phyloP scores from a whole-genome alignment of 2,329 filamentous ascomycete species.

The Hypoxylon sp. region DNA sequence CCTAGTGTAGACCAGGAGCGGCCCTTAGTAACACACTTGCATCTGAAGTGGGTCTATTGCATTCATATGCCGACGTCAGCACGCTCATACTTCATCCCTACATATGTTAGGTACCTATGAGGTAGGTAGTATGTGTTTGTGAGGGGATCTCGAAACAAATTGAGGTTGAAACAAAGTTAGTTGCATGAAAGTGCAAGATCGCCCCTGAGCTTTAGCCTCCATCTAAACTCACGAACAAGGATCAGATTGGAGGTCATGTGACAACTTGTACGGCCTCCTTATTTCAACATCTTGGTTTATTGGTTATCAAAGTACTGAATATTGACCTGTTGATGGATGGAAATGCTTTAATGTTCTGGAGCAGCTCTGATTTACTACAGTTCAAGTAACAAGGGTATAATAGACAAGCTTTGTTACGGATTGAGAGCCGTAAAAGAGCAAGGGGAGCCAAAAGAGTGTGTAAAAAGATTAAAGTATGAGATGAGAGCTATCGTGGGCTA shows the following conservation, averaged over 20 bases:
- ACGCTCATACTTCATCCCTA: neutral
- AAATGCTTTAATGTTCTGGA: too few relatives aligned
- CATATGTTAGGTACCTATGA: neutral
- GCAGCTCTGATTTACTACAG: too few relatives aligned
- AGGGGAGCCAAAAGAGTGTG: too few relatives aligned
- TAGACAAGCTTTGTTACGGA: too few relatives aligned
- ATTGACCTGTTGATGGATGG: neutral
- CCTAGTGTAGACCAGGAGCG: neutral
- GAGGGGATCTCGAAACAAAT: neutral
- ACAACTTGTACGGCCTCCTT: slow-evolving; percentile 3
- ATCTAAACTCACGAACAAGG: neutral
- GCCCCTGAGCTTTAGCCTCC: neutral
- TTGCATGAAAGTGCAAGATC: slow-evolving; percentile 7
- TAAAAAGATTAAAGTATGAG: too few relatives aligned
- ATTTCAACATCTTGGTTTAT: too few relatives aligned
- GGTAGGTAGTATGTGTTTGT: too few relatives aligned
- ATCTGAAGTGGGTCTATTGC: neutral
- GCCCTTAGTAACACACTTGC: neutral
- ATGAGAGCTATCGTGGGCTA: too few relatives aligned
- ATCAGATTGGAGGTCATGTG: slow-evolving; percentile 4
- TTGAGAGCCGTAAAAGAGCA: too few relatives aligned
- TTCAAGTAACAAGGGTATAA: too few relatives aligned
- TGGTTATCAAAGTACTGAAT: too few relatives aligned
- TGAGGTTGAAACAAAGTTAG: slow-evolving; percentile 31
- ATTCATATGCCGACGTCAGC: neutral